These are phyloP conservation scores for Calocybe gangraenosa DNA, from an alignment of 768 basidiomycete species.

Conservation along the genomic window DNA sequence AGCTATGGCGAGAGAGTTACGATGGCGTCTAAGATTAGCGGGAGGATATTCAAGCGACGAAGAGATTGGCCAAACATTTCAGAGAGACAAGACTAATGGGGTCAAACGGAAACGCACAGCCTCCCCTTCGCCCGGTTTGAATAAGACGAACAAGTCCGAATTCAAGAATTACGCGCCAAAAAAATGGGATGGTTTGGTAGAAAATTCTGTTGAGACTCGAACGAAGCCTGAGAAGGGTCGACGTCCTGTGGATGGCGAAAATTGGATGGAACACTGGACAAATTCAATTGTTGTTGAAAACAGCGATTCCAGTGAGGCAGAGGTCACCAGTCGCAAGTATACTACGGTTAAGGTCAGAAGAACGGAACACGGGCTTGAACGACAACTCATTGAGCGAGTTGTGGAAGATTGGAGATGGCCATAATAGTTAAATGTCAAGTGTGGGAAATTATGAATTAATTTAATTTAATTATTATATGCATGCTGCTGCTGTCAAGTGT, in stretches of 20 bases:
- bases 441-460: constrained; percentile 12
- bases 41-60: constrained; percentile 65
- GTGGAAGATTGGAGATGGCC: constrained; percentile 68
- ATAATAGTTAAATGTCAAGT: constrained; percentile 6
- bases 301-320: constrained; percentile 24
- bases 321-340: constrained; percentile 40
- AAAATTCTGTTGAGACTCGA: constrained; percentile 38
- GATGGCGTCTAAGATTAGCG: constrained; percentile 73
- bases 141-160: constrained; percentile 16
- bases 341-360: constrained; percentile 56
- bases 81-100: constrained; percentile 22
- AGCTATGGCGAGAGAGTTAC: constrained; percentile 76
- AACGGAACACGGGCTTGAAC: constrained; percentile 54
- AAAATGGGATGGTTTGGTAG: constrained; percentile 54
- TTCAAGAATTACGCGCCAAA: constrained; percentile 72
- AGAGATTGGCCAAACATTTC: constrained; percentile 35
- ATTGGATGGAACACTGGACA: constrained; percentile 45
- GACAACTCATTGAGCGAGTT: constrained; percentile 66
- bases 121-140: constrained; percentile 17
- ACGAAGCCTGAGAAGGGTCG: constrained; percentile 32
- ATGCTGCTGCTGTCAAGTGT: too few relatives aligned
- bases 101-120: constrained; percentile 38
- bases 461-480: too few relatives aligned
- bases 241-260: constrained; percentile 32
- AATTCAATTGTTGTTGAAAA: constrained; percentile 23